Base-by-base conservation (phyloP, 1,139 yeast species). In the Blastobotrys persicus region DNA sequence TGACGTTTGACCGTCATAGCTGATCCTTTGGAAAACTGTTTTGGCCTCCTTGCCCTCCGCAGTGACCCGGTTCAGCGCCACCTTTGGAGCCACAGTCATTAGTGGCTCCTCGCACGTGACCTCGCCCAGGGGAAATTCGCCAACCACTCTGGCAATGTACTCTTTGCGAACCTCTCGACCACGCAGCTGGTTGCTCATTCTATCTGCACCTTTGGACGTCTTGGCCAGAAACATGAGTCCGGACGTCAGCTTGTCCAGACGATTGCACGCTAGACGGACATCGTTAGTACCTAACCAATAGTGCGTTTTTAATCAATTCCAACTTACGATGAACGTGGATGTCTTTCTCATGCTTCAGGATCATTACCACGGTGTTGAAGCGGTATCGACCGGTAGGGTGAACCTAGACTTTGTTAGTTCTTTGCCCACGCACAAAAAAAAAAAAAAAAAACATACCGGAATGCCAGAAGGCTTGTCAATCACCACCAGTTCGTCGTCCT, bases 301-400 rank as follows among this genome's bases (percentile, higher is more conserved):
- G 13, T n/a, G 42, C n/a, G n/a, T 26, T 14, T 9, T 31, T 4
- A 28, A 14, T n/a, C 9, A 12, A 13, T 6, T 14, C 31, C 19
- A 6, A 61, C 67, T 49, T 50, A 64, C 67, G 96, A 63, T 88
- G 95, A 0, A 82, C 92, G 1, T 71, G 68, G 42, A 74, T 72
- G 0, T 84, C 84, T 48, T 73, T 64, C 54, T 88, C 91, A 49
- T 79, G 81, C 63, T 85, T 82, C 55, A 91, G 69, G 16, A 88
- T 81, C 65, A 85, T 87, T n/a, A 95, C 88, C 13, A 91, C 80
- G 0, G 96, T 81, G 64, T 92, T 92, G 68, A 80, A 88, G 52
- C 95, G 73, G 68, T 83, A 92, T 51, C 98, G 73, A 0, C 98
- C 99, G 0, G 98, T 86, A 1, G 99, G 98, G 65, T 92, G 98